Conservation (phyloP, 176 grass and related monocot species). For the Neostapfia colusana region DNA sequence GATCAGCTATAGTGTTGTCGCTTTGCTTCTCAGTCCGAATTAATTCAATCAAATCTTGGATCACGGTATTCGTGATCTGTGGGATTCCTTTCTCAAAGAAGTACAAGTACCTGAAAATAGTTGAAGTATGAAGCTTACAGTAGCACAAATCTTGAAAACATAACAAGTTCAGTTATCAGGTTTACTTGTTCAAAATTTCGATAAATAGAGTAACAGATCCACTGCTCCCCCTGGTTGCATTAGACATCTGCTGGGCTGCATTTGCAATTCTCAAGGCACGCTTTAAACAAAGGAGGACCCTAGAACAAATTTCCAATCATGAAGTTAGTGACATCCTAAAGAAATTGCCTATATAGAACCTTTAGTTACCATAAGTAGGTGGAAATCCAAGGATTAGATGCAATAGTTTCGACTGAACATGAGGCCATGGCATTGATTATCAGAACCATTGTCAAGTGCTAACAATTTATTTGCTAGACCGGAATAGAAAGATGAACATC, state of each 20-base stretch:
- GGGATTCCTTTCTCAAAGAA: conserved; percentile 99
- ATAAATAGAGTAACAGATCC: conserved; percentile 84
- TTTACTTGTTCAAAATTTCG: conserved; percentile 99
- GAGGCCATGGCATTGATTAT: background rate
- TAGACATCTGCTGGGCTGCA: conserved; percentile 97
- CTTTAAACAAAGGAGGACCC: conserved; percentile 99
- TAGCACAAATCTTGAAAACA: conserved; percentile 20
- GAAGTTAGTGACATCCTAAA: conserved; percentile 10
- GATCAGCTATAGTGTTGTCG: conserved; percentile 56
- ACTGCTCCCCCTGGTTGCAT: conserved; percentile 70
- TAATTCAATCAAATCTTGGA: conserved; percentile 93
- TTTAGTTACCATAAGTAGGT: conserved; percentile 15
- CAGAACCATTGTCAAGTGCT: background rate
- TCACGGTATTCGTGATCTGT: conserved; percentile 77
- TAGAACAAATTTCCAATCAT: conserved; percentile 38
- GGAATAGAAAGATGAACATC: background rate
- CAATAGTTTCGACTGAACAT: background rate
- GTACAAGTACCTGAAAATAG: conserved; percentile 75
- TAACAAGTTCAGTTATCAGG: conserved; percentile 14
- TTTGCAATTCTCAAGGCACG: conserved; percentile 96
- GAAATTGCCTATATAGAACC: background rate
- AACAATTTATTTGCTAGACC: conserved; percentile 7
- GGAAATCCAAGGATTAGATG: background rate
- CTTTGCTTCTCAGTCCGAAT: conserved; percentile 89
- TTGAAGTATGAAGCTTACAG: conserved; percentile 7